Base-by-base conservation (phyloP, 306 rosid genomes). In the Styphnolobium japonicum region DNA sequence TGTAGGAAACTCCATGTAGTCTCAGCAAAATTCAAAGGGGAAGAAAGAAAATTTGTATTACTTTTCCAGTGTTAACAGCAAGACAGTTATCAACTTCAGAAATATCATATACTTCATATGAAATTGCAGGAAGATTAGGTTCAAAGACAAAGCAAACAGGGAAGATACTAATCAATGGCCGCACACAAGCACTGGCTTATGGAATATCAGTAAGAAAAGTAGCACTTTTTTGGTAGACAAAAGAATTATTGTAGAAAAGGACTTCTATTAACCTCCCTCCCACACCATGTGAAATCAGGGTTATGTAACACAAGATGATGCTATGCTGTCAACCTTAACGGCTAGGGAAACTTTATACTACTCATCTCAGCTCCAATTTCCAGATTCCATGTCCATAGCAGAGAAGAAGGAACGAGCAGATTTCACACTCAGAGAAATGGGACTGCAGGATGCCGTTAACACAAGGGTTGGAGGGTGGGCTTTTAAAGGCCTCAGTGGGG, bases 151-250 rank as follows among this genome's bases (percentile, higher is more conserved):
- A 76, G 63, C 89, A 86, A 33, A 83, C 78, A 1, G 89, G 92
- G 81, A 71, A 82, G 67, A 87, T 91, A 43, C 43, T 89, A 11
- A 81, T 91, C 84, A 91, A 91, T 57, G 92, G 96, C 49, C 82
- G 60, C 5, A 81, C 77, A 70, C 86, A 85, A 76, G 78, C 76
- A 62, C 88, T 87, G 21, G 90, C 94, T 40, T 89, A 83, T 53
- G 97, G 97, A 77, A 87, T 92, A 56, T 84, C 89, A 7, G 92
- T 90, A 72, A 74, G 92, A 80, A 42, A n/a, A n/a, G n/a, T n/a
- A 15, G 19, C 42, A 2, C 22, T 14, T 14, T 2, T 6, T 15
- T 2, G 21, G 37, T 10, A 56, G 33, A 22, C 34, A 62, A 25
- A 11, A 58, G 45, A 4, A 6, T 1, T 7, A 6, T 7, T 40